Base-by-base conservation (phyloP, 805 yeast species). In the Yamadazyma sp. region DNA sequence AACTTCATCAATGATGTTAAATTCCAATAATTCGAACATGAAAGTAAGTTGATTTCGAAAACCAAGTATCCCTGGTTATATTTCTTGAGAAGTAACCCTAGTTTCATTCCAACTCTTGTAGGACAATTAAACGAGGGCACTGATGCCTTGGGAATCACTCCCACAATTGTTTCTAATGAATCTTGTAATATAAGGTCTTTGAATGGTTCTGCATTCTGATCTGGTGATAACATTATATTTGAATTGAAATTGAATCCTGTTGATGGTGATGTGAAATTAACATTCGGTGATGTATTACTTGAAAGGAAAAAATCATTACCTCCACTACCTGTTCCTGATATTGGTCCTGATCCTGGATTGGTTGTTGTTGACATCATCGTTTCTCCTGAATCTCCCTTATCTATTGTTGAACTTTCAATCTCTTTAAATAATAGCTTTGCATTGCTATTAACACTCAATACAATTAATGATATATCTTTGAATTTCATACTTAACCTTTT, bases 91-190 rank as follows among this genome's bases (percentile, higher is more conserved):
- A 85, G 55, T 40, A 78, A 83, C 0, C 93, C 93, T 1, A 86
- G 77, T 42, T 78, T 76, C 48, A 82, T 73, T 2, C 89, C 83
- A 34, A 81, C 64, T 33, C 89, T 64, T 15, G 80, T 78, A 7
- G 85, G 83, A 13, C 86, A 80, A 46, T 80, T 82, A 25, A 84
- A 74, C 13, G 85, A 60, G 2, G 89, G 85, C 27, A 80, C 71
- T 0, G 87, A 73, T 14, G 72, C 65, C 20, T 71, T 73, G 4
- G 86, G 73, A 2, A 83, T 62, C 1, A 80, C 49, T 0, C 83
- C 88, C 40, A 70, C 70, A 1, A 79, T 62, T 30, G 73, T 76
- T 22, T 72, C 68, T 7, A 69, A 55, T 3, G 75, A 55, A 45
- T 80, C 79, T 16, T 70, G 61, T n/a, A 82, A 47, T 4, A 52